Conservation (phyloP, 2,329 filamentous ascomycete genomes). For the Ustulina deusta region DNA sequence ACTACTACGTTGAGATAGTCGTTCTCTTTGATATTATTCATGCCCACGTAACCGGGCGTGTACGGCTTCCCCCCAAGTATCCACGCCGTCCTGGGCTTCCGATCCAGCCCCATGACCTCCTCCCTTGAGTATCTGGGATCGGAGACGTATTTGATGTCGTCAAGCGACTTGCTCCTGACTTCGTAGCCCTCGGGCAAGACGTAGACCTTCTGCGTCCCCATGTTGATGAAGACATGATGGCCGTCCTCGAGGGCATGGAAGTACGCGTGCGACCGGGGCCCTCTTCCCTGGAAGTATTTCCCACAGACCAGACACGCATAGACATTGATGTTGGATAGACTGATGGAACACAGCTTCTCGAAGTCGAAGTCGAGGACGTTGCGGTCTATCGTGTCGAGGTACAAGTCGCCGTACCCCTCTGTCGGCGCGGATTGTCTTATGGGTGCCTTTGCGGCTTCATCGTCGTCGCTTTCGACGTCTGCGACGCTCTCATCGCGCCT, state of each 20-base stretch:
- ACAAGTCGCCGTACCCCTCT: constrained; percentile 93
- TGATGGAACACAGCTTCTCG: constrained; percentile 96
- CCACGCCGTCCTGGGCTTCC: constrained; percentile 71
- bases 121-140: constrained; percentile 86
- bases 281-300: constrained; percentile 96
- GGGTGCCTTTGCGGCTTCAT: constrained; percentile 57
- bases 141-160: constrained; percentile 98
- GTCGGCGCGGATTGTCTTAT: constrained; percentile 81
- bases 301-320: constrained; percentile 98
- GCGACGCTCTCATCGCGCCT: constrained; percentile 48
- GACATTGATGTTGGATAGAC: constrained; percentile 97
- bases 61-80: constrained; percentile 88
- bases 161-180: constrained; percentile 91
- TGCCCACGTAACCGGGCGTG: constrained; percentile 92
- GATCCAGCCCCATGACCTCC: constrained; percentile 85
- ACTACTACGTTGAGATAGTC: constrained; percentile 98
- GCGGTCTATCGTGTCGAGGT: constrained; percentile 96
- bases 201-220: constrained; percentile 91
- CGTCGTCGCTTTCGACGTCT: constrained; percentile 54
- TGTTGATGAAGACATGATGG: constrained; percentile 98
- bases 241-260: constrained; percentile 95
- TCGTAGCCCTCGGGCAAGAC: constrained; percentile 97
- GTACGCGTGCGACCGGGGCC: constrained; percentile 94
- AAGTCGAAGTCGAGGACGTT: constrained; percentile 97
- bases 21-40: constrained; percentile 99